These are phyloP conservation scores for Alternaria dauci DNA, from an alignment of 2,329 filamentous ascomycete species.

Conservation along the genomic window DNA sequence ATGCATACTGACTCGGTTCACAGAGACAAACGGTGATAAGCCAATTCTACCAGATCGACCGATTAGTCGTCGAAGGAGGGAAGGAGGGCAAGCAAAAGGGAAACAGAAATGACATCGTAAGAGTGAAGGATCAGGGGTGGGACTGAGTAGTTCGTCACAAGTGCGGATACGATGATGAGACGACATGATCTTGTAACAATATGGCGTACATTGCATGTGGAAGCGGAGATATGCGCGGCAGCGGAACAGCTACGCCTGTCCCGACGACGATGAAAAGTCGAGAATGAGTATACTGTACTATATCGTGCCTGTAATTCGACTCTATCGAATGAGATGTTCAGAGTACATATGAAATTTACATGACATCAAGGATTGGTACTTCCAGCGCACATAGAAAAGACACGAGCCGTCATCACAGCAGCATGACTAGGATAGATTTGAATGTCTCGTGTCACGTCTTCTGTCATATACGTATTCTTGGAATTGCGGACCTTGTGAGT, in stretches of 20 bases:
- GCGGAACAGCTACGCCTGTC: not conserved
- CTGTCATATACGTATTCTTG: not conserved
- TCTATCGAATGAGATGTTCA: not conserved
- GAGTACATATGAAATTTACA: not conserved
- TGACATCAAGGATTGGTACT: not conserved
- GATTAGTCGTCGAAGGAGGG: conserved; percentile 89
- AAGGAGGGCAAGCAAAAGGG: conserved; percentile 79
- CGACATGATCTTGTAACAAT: conserved; percentile 18
- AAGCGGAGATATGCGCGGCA: not conserved
- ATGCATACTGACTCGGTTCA: conserved; percentile 49
- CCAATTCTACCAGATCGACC: conserved; percentile 92
- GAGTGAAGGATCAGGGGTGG: conserved; percentile 73
- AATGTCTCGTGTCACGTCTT: not conserved
- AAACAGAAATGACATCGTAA: conserved; percentile 69
- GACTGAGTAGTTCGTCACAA: conserved; percentile 4
- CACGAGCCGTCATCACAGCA: too few relatives aligned
- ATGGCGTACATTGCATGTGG: conserved; percentile 3
- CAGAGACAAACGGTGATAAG: conserved; percentile 95
- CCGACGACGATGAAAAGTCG: not conserved
- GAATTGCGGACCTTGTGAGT: not conserved
- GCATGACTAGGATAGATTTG: too few relatives aligned
- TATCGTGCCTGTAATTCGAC: conserved; percentile 6
- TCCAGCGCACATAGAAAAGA: not conserved
- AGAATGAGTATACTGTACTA: conserved; percentile 13
- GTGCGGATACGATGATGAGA: conserved; percentile 9